phyloP scores from a whole-genome alignment of 176 grass and related monocot genomes.

The Eleusine indica region DNA sequence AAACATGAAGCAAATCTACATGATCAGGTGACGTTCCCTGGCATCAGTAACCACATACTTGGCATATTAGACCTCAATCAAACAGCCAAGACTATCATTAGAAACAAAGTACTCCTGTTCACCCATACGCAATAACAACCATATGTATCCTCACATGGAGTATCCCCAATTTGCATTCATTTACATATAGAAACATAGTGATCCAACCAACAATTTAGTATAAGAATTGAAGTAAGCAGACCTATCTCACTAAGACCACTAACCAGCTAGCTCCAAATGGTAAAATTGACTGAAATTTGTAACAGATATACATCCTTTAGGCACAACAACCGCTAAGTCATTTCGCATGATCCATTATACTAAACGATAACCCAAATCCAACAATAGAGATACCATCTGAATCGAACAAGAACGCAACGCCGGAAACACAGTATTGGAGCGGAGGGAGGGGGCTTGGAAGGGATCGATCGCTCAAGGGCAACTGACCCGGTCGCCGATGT shows the following conservation, averaged over 20 bases:
- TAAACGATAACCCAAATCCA: not conserved
- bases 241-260: not conserved
- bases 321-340: not conserved
- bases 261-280: not conserved
- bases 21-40: not conserved
- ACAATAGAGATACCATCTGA: not conserved
- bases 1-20: not conserved
- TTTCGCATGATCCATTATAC: not conserved
- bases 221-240: not conserved
- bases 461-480: not conserved
- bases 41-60: not conserved
- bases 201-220: not conserved
- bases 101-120: not conserved
- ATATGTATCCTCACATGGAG: not conserved
- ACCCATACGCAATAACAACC: not conserved
- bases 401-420: not conserved
- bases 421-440: not conserved
- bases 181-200: not conserved
- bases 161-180: not conserved
- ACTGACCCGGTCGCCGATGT: slow-evolving; percentile 81
- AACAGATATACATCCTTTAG: not conserved
- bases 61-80: not conserved
- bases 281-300: not conserved
- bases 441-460: not conserved
- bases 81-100: not conserved